Conservation (phyloP, 148 eudicot species). For the Dysphania ambrosioides region DNA sequence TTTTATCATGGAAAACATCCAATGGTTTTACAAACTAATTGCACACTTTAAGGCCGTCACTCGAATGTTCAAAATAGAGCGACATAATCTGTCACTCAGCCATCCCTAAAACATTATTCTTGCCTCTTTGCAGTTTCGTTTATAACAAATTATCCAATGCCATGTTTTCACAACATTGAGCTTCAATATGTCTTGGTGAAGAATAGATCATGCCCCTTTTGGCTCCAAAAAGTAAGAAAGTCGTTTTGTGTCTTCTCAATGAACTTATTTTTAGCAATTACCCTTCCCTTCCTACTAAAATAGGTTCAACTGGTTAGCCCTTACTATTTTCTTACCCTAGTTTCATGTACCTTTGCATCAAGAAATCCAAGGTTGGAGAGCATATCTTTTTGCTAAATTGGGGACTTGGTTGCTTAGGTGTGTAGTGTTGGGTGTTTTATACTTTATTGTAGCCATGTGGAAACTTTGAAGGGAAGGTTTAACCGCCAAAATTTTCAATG, state of each 20-base stretch:
- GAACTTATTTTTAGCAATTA: constrained; percentile 27
- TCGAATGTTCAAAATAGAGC: no score
- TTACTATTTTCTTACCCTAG: constrained; percentile 46
- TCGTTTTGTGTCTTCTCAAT: constrained; percentile 24
- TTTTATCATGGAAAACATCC: no score
- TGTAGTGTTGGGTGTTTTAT: constrained; percentile 6
- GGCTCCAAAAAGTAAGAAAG: constrained; percentile 22
- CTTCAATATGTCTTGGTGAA: constrained; percentile 13
- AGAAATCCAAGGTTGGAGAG: constrained; percentile 32
- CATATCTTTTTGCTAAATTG: constrained; percentile 35
- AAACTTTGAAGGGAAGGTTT: constrained; percentile 17
- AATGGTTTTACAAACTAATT: no score
- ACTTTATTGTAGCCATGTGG: constrained; percentile 15
- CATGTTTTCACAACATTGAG: constrained; percentile 39
- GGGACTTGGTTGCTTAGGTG: constrained; percentile 40
- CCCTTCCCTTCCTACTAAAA: constrained; percentile 37
- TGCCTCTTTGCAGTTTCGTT: no score
- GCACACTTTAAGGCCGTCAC: no score
- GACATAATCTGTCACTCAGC: no score
- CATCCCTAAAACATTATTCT: no score
- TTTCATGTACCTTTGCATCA: constrained; percentile 42
- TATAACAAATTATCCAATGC: constrained; percentile 45
- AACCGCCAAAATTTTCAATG: constrained; percentile 19
- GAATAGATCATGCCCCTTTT: constrained; percentile 26
- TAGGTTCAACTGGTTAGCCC: constrained; percentile 31